Percentiles rank a stretch among this genome's conserved stretches.
These are phyloP conservation scores for Pseudocercospora macadamiae DNA, from an alignment of 2,329 filamentous ascomycete genomes.

Conservation along the genomic window DNA sequence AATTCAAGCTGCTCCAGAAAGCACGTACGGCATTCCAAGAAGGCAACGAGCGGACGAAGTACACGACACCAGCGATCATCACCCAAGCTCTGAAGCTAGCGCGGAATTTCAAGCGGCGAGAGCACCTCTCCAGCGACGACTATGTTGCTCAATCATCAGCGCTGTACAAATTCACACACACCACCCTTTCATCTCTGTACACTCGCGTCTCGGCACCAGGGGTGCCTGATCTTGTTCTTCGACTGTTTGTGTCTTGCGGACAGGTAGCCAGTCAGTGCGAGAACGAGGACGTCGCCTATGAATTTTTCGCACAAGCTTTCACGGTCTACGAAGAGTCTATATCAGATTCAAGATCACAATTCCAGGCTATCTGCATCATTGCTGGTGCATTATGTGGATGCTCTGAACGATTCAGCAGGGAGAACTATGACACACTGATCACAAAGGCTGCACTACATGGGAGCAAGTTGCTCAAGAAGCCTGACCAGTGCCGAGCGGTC, in stretches of 20 bases:
- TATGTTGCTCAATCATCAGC: slow-evolving; percentile 75
- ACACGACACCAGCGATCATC: slow-evolving; percentile 89
- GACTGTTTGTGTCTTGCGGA: slow-evolving; percentile 87
- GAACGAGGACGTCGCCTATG: slow-evolving; percentile 95
- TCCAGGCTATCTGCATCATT: slow-evolving; percentile 95
- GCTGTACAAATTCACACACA: slow-evolving; percentile 95
- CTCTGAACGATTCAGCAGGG: slow-evolving; percentile 79
- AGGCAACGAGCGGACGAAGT: slow-evolving; percentile 93
- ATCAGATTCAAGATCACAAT: slow-evolving; percentile 93
- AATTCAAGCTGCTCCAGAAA: slow-evolving; percentile 86
- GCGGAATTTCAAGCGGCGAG: slow-evolving; percentile 82
- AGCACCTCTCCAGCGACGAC: slow-evolving; percentile 80
- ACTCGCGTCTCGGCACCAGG: slow-evolving; percentile 72
- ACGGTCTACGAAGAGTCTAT: slow-evolving; percentile 97
- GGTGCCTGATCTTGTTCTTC: slow-evolving; percentile 83
- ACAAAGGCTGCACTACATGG: slow-evolving; percentile 97
- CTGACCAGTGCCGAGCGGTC: slow-evolving; percentile 94
- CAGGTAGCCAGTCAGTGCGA: slow-evolving; percentile 89
- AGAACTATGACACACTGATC: slow-evolving; percentile 98
- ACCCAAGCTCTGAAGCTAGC: slow-evolving; percentile 89
- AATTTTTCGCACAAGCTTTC: slow-evolving; percentile 97
- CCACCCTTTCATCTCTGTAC: slow-evolving; percentile 82
- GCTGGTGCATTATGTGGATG: slow-evolving; percentile 86
- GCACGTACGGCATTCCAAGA: slow-evolving; percentile 84
- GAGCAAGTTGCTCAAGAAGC: slow-evolving; percentile 95